Percentiles rank a stretch among this genome's conserved stretches.
phyloP scores from a whole-genome alignment of 1,139 yeast genomes.

The Debaryomycetaceae sp. region DNA sequence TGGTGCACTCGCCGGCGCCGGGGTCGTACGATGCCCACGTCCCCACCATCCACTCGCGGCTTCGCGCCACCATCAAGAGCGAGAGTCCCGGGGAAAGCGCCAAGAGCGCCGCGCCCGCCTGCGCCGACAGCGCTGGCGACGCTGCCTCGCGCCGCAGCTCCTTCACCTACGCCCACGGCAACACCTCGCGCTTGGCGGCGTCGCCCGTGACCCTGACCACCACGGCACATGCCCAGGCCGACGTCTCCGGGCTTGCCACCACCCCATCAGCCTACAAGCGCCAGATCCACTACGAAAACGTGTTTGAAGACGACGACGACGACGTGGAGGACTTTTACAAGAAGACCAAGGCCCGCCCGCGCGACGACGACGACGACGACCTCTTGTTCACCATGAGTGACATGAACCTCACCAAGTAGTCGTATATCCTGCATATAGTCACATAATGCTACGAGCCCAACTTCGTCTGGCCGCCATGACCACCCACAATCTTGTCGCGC shows the following conservation, averaged over 20 bases:
- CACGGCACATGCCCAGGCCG: conserved; percentile 18
- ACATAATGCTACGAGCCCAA: background rate
- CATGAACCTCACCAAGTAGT: conserved; percentile 51
- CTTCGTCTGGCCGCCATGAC: conserved; percentile 13
- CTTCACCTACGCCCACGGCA: conserved; percentile 3
- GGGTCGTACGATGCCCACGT: conserved; percentile 35
- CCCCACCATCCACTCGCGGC: conserved; percentile 41
- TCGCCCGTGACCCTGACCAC: conserved; percentile 21
- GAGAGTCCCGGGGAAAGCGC: conserved; percentile 26
- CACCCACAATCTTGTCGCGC: conserved; percentile 45
- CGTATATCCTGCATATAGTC: background rate
- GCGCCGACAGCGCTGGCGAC: background rate
- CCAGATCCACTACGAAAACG: conserved; percentile 43
- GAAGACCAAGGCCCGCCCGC: conserved; percentile 5
- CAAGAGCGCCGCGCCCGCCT: background rate
- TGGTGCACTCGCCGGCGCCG: conserved; percentile 27
- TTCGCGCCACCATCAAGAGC: conserved; percentile 26
- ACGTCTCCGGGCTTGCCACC: conserved; percentile 32
- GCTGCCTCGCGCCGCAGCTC: conserved; percentile 26
- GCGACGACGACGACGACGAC: conserved; percentile 72
- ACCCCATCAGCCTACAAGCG: conserved; percentile 31
- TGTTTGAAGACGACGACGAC: conserved; percentile 53
- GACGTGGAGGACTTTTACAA: conserved; percentile 31
- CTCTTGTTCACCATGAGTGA: conserved; percentile 87
- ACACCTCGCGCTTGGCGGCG: conserved; percentile 12